phyloP scores from a whole-genome alignment of 2,329 filamentous ascomycete genomes.

The Bretziella fagacearum region DNA sequence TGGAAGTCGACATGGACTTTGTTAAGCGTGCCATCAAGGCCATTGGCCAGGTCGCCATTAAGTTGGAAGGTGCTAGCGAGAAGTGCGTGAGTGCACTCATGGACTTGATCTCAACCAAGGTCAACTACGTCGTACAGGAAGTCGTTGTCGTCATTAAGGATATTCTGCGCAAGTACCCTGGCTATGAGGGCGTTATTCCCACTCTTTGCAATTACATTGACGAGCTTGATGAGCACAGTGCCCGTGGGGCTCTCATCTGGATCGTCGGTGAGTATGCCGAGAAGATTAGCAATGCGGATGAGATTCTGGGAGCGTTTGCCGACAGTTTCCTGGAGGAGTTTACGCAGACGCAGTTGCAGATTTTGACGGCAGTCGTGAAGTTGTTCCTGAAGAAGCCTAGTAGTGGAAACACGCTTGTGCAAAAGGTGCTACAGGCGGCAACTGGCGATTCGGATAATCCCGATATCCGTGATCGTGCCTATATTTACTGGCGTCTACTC shows the following conservation, averaged over 20 bases:
- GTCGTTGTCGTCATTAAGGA: conserved; percentile 98
- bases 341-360: conserved; percentile 95
- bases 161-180: conserved; percentile 91
- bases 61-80: conserved; percentile 88
- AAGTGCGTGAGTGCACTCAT: conserved; percentile 88
- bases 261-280: conserved; percentile 98
- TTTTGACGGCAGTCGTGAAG: conserved; percentile 91
- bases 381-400: conserved; percentile 94
- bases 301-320: conserved; percentile 80
- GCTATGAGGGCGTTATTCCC: conserved; percentile 94
- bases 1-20: conserved; percentile 99
- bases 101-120: conserved; percentile 90
- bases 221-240: conserved; percentile 85
- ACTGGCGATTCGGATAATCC: conserved; percentile 95
- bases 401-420: conserved; percentile 75
- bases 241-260: conserved; percentile 85
- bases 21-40: conserved; percentile 86
- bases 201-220: conserved; percentile 94
- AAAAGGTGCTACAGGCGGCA: conserved; percentile 83
- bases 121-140: conserved; percentile 98
- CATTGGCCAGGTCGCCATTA: conserved; percentile 95
- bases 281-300: conserved; percentile 97
- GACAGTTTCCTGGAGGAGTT: conserved; percentile 94
- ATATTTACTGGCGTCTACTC: conserved; percentile 93
- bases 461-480: conserved; percentile 89